Conservation (phyloP, 768 basidiomycete species). For the Mycena metata region DNA sequence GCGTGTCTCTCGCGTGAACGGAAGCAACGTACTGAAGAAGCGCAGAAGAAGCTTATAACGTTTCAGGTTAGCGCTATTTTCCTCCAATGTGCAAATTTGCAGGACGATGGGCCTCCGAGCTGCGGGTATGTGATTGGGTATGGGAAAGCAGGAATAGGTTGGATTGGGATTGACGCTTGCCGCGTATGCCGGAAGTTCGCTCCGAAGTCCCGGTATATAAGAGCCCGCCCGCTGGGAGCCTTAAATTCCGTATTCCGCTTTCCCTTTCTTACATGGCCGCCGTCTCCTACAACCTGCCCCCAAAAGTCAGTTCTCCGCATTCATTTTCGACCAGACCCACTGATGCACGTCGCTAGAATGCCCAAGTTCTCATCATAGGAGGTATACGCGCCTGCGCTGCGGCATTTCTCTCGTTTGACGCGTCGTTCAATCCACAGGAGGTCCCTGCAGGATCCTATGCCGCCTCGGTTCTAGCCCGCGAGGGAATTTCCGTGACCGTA, state of each 20-base stretch:
- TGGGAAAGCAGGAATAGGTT: background rate
- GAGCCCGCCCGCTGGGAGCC: background rate
- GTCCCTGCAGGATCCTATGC: constrained; percentile 71
- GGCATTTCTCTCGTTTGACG: constrained; percentile 1
- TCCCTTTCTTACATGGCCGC: constrained; percentile 16
- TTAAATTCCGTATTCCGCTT: constrained; percentile 9
- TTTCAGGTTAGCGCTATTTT: constrained; percentile 27
- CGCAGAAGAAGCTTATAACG: constrained; percentile 21
- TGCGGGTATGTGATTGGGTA: background rate
- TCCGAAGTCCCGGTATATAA: constrained; percentile 1
- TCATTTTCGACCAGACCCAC: background rate
- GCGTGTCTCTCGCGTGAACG: constrained; percentile 35
- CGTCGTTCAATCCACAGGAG: constrained; percentile 47
- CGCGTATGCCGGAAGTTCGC: constrained; percentile 1
- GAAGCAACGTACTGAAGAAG: constrained; percentile 35
- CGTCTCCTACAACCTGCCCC: constrained; percentile 31
- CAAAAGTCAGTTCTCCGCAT: constrained; percentile 26
- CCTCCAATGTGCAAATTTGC: background rate
- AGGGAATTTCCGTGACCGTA: constrained; percentile 67
- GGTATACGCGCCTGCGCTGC: constrained; percentile 22
- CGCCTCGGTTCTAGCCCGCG: constrained; percentile 67
- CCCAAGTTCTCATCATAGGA: constrained; percentile 33
- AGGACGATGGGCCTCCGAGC: constrained; percentile 8
- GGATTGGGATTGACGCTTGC: background rate
- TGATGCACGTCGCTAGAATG: constrained; percentile 26